Percentiles rank a stretch among this genome's conserved stretches.
phyloP scores from a whole-genome alignment of 306 rosid genomes.

The Citrullus mucosospermus region DNA sequence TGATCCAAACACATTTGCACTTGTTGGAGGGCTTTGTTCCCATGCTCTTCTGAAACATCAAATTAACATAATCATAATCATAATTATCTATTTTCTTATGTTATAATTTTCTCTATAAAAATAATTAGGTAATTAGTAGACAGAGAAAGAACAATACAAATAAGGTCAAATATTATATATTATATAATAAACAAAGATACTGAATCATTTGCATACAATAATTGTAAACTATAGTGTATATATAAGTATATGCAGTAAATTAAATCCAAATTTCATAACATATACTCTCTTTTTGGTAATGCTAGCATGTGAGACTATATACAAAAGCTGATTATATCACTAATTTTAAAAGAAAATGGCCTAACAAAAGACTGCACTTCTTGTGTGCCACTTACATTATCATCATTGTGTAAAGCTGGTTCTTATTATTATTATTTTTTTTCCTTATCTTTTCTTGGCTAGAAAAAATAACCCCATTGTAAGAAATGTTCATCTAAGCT shows the following conservation, averaged over 20 bases:
- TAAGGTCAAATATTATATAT: background rate
- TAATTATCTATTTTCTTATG: background rate
- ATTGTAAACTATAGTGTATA: background rate
- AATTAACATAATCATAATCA: background rate
- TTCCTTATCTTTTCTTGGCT: no score
- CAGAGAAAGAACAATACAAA: background rate
- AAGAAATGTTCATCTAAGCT: no score
- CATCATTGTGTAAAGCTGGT: background rate
- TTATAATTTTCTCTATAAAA: background rate
- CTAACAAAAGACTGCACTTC: background rate
- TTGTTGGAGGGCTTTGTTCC: background rate
- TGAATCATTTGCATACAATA: background rate
- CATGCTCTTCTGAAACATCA: conserved; percentile 1
- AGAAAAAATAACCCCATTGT: no score
- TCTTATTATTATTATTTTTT: background rate
- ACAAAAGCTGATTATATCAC: background rate
- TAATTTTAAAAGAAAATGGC: background rate
- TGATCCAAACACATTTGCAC: background rate
- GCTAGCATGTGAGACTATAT: background rate
- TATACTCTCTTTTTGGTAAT: background rate
- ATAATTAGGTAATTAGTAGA: background rate
- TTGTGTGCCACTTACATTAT: background rate
- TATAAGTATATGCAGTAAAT: background rate
- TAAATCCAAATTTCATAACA: background rate
- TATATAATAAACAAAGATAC: background rate